Evolutionary conservation across 306 rosid species (phyloP).

Genomic region (Leucaena leucocephala): DNA sequence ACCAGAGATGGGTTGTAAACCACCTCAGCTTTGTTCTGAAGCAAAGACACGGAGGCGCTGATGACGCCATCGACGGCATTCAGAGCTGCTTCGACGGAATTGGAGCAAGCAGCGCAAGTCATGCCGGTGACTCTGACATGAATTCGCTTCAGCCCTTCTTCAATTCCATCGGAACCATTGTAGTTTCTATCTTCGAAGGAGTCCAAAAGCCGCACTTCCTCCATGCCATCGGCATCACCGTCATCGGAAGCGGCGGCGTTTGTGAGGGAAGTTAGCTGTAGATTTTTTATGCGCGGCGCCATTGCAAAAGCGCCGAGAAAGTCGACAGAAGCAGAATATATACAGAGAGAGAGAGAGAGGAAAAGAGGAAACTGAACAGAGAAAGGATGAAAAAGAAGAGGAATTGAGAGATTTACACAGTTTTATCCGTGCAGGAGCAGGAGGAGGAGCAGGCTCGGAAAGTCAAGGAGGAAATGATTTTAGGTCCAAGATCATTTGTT

Average conservation of each 20-base stretch:
- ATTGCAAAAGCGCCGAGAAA: constrained; percentile 34
- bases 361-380: background rate
- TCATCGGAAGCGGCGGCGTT: constrained; percentile 1
- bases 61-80: constrained; percentile 60
- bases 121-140: constrained; percentile 78
- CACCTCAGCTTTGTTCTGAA: constrained; percentile 86
- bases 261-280: constrained; percentile 43
- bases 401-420: constrained; percentile 29
- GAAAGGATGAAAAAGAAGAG: background rate
- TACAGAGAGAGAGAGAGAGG: background rate
- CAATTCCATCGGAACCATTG: constrained; percentile 33
- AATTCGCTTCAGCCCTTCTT: constrained; percentile 49
- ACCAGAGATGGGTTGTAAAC: constrained; percentile 61
- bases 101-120: constrained; percentile 95
- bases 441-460: background rate
- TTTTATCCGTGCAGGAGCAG: background rate
- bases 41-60: constrained; percentile 78
- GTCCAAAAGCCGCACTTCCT: constrained; percentile 76
- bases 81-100: constrained; percentile 78
- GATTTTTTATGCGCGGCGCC: constrained; percentile 42
- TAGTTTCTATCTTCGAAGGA: constrained; percentile 43
- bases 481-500: background rate
- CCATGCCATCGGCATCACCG: constrained; percentile 51
- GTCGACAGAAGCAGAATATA: constrained; percentile 12
- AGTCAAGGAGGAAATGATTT: background rate